Evolutionary conservation across 2,329 filamentous ascomycete genomes (phyloP).

Genomic region (Calycina herbarum): DNA sequence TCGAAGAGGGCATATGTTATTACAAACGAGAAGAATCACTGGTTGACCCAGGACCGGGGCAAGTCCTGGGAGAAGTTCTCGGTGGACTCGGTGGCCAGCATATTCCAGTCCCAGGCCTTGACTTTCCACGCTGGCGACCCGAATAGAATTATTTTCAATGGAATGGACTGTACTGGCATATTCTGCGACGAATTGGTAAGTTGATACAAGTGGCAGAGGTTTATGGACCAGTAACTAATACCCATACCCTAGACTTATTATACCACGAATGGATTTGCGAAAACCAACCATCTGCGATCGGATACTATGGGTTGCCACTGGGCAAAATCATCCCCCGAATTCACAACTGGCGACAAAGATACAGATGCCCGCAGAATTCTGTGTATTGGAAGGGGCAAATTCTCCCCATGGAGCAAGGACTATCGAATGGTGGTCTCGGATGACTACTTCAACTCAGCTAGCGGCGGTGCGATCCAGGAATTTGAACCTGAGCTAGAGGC

Average conservation of each 20-base stretch:
- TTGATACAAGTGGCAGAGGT: not conserved
- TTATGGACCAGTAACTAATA: not conserved
- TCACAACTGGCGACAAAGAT: conserved; percentile 66
- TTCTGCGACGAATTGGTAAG: conserved; percentile 60
- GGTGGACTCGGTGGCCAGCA: conserved; percentile 57
- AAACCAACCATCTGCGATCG: conserved; percentile 63
- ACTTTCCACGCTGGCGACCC: conserved; percentile 82
- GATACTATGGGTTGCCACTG: conserved; percentile 79
- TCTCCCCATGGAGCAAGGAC: conserved; percentile 69
- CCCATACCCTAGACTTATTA: conserved; percentile 54
- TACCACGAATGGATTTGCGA: conserved; percentile 82
- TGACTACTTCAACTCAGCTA: conserved; percentile 68
- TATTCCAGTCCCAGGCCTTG: conserved; percentile 54
- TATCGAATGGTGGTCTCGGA: conserved; percentile 81
- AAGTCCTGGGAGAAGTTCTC: conserved; percentile 77
- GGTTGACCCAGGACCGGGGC: conserved; percentile 79
- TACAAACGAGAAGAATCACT: conserved; percentile 69
- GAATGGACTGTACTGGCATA: conserved; percentile 64
- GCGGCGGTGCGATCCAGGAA: conserved; percentile 53
- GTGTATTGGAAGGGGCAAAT: conserved; percentile 75
- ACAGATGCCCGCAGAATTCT: conserved; percentile 71
- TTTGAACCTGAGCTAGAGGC: conserved; percentile 77
- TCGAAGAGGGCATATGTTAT: conserved; percentile 77
- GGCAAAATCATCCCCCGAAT: conserved; percentile 75
- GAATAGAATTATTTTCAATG: conserved; percentile 83